Evolutionary conservation across 192 early-diverging fungal species (phyloP).

Genomic region (Mortierella alpina): DNA sequence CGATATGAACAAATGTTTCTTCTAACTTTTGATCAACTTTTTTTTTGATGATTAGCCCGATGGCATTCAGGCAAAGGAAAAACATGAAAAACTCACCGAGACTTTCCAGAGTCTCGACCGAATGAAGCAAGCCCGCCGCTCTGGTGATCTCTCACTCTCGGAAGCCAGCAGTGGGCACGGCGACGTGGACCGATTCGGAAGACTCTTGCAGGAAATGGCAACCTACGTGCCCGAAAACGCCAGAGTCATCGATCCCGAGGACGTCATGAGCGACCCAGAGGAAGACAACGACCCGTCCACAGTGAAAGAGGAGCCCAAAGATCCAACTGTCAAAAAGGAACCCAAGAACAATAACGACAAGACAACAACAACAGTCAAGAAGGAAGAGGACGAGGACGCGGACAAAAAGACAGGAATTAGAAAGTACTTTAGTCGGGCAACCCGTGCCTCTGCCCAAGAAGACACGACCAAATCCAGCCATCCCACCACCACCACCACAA

Average conservation of each 20-base stretch:
- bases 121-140: conserved; percentile 6
- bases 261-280: neutral
- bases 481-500: conserved; percentile 1
- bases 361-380: conserved; percentile 9
- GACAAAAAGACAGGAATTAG: conserved; percentile 27
- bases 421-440: conserved; percentile 30
- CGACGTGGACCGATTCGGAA: conserved; percentile 17
- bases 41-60: neutral
- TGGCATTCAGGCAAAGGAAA: conserved; percentile 10
- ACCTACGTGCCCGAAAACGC: conserved; percentile 52
- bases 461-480: conserved; percentile 28
- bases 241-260: conserved; percentile 29
- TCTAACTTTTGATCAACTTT: neutral
- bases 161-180: conserved; percentile 38
- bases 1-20: too few relatives aligned
- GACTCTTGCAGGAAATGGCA: conserved; percentile 22
- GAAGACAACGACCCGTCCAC: conserved; percentile 9
- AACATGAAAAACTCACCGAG: conserved; percentile 19
- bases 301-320: conserved; percentile 7
- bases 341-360: conserved; percentile 7
- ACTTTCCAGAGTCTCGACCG: neutral
- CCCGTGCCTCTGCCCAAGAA: neutral
- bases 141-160: conserved; percentile 25
- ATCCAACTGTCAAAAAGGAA: conserved; percentile 16
- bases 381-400: conserved; percentile 3